Evolutionary conservation across 805 yeast genomes (phyloP).

Genomic region (Candida maris): DNA sequence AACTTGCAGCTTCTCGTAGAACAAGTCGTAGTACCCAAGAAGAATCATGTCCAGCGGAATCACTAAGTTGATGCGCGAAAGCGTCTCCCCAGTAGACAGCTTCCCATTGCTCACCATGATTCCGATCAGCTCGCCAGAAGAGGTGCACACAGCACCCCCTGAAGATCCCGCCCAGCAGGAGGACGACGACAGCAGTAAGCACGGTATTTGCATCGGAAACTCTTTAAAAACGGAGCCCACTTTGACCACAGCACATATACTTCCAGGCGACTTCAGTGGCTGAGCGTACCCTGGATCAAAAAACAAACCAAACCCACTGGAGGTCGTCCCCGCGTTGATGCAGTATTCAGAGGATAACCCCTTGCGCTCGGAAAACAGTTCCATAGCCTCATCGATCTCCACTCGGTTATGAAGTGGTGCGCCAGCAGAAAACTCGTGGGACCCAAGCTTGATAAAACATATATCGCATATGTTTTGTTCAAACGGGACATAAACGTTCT

Average conservation of each 20-base stretch:
- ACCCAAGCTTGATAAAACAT: constrained; percentile 33
- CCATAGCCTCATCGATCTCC: constrained; percentile 1
- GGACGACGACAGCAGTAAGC: constrained; percentile 36
- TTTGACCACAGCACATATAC: constrained; percentile 22
- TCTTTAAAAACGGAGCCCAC: constrained; percentile 8
- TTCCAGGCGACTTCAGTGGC: constrained; percentile 37
- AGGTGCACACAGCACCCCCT: constrained; percentile 41
- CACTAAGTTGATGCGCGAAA: constrained; percentile 16
- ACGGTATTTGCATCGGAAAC: constrained; percentile 5
- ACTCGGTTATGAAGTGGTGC: constrained; percentile 2
- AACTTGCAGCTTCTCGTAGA: constrained; percentile 9
- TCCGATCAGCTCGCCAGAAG: constrained; percentile 31
- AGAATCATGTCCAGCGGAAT: constrained; percentile 19
- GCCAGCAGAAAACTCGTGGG: neutral
- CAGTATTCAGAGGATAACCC: neutral
- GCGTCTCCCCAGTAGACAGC: constrained; percentile 18
- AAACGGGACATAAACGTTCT: constrained; percentile 30
- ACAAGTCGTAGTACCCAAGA: constrained; percentile 20
- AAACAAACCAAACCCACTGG: constrained; percentile 41
- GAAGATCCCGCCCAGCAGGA: constrained; percentile 52
- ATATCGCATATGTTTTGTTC: constrained; percentile 31
- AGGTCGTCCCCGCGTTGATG: constrained; percentile 16
- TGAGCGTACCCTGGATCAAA: constrained; percentile 14
- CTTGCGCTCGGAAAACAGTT: neutral
- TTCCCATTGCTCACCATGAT: constrained; percentile 41